These are phyloP conservation scores for Helicostylum pulchrum DNA, from an alignment of 192 early-diverging fungal genomes.

Conservation along the genomic window DNA sequence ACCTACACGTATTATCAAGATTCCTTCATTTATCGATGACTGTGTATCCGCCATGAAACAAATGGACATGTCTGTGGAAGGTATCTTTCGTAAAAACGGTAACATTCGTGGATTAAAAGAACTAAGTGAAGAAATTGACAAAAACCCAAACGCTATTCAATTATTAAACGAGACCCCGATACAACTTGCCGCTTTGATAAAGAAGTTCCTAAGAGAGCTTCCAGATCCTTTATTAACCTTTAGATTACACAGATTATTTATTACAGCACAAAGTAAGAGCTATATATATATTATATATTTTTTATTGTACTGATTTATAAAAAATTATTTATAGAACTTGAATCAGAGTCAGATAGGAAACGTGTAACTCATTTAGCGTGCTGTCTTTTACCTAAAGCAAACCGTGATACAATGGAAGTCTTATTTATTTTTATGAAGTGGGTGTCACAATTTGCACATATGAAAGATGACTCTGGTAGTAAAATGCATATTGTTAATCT, in stretches of 20 bases:
- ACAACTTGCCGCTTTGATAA: constrained; percentile 91
- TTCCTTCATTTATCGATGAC: constrained; percentile 86
- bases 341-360: constrained; percentile 53
- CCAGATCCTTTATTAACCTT: constrained; percentile 95
- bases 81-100: constrained; percentile 97
- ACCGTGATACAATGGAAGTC: constrained; percentile 92
- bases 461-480: constrained; percentile 61
- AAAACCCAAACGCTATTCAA: constrained; percentile 73
- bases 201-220: constrained; percentile 96
- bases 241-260: constrained; percentile 85
- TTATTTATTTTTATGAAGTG: constrained; percentile 83
- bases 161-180: constrained; percentile 74
- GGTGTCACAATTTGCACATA: constrained; percentile 73
- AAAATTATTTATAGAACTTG: constrained; percentile 46
- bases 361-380: constrained; percentile 76
- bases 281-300: constrained; percentile 55
- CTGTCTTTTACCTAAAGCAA: constrained; percentile 87
- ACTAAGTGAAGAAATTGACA: constrained; percentile 81
- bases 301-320: constrained; percentile 44
- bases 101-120: constrained; percentile 94
- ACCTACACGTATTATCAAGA: constrained; percentile 60
- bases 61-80: constrained; percentile 87
- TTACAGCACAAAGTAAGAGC: constrained; percentile 71
- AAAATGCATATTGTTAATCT: constrained; percentile 93
- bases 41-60: constrained; percentile 73